These are phyloP conservation scores for Udeniomyces megalosporus DNA, from an alignment of 768 basidiomycete species.

Conservation along the genomic window DNA sequence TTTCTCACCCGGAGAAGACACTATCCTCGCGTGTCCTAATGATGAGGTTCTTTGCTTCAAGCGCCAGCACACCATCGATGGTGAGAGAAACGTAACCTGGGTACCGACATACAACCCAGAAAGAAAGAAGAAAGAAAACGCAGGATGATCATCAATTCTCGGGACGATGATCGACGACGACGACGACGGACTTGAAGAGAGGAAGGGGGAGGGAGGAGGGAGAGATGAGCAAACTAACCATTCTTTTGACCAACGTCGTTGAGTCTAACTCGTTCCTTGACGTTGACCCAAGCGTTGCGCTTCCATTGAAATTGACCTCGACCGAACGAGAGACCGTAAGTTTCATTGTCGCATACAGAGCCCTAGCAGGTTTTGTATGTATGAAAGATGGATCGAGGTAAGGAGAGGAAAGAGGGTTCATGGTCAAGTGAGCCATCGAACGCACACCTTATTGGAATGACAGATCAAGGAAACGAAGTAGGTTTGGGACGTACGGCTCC, in stretches of 20 bases:
- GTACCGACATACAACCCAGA: too few species aligned
- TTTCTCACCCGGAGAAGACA: background rate
- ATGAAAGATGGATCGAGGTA: conserved; percentile 49
- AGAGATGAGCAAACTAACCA: conserved; percentile 34
- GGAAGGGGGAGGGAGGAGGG: conserved; percentile 10
- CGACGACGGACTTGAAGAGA: background rate
- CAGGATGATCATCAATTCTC: too few species aligned
- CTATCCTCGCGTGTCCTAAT: background rate
- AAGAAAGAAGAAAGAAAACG: too few species aligned
- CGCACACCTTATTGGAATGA: too few species aligned
- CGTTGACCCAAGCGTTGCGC: conserved; percentile 48
- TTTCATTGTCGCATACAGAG: conserved; percentile 45
- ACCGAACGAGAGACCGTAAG: conserved; percentile 59
- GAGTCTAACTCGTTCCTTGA: conserved; percentile 52
- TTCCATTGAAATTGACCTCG: conserved; percentile 52
- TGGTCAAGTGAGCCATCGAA: too few species aligned
- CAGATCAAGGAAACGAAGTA: background rate
- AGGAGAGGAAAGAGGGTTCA: background rate
- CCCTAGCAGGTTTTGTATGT: too few species aligned
- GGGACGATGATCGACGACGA: background rate
- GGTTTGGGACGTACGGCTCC: background rate
- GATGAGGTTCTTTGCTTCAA: too few species aligned
- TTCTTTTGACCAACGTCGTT: conserved; percentile 55
- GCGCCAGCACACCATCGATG: too few species aligned
- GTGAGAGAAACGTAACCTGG: too few species aligned